phyloP scores from a whole-genome alignment of 805 yeast genomes.

The Candida palmyrensis region DNA sequence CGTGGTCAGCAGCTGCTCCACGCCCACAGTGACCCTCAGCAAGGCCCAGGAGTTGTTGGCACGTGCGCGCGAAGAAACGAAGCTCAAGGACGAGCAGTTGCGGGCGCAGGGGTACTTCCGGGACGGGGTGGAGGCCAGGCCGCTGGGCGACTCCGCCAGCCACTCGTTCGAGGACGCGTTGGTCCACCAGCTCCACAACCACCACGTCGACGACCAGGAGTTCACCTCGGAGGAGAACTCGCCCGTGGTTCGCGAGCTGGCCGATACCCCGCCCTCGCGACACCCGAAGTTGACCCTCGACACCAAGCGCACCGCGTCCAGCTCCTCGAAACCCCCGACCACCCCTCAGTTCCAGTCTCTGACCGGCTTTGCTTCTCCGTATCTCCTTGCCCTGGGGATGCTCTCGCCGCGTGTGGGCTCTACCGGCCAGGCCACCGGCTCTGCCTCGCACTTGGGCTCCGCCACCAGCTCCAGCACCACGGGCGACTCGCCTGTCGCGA shows the following conservation, averaged over 20 bases:
- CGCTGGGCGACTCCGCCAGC: background rate
- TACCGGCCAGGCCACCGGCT: slow-evolving; percentile 4
- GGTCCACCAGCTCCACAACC: background rate
- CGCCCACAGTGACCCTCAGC: slow-evolving; percentile 88
- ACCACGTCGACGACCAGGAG: slow-evolving; percentile 7
- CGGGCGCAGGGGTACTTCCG: slow-evolving; percentile 37
- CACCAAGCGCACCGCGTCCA: slow-evolving; percentile 12
- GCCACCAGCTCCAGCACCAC: slow-evolving; percentile 1
- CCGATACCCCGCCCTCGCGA: slow-evolving; percentile 5
- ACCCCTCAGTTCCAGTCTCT: slow-evolving; percentile 28
- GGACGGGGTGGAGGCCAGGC: slow-evolving; percentile 21
- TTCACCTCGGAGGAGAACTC: slow-evolving; percentile 25
- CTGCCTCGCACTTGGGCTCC: slow-evolving; percentile 2
- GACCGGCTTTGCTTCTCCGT: slow-evolving; percentile 62
- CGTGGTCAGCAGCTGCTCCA: slow-evolving; percentile 84
- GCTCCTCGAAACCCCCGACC: slow-evolving; percentile 23
- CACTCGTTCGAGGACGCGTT: background rate
- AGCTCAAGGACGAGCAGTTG: slow-evolving; percentile 46
- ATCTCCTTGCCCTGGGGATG: slow-evolving; percentile 58
- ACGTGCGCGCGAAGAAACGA: slow-evolving; percentile 74
- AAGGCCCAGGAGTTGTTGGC: slow-evolving; percentile 84
- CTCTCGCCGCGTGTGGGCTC: slow-evolving; percentile 43
- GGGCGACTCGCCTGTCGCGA: background rate
- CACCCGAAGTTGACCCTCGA: slow-evolving; percentile 30
- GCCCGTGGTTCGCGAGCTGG: slow-evolving; percentile 18